A percentile compares a stretch with the other conserved stretches of the same genome.
Conservation (phyloP, 306 rosid species). For the Lithocarpus polystachyus region DNA sequence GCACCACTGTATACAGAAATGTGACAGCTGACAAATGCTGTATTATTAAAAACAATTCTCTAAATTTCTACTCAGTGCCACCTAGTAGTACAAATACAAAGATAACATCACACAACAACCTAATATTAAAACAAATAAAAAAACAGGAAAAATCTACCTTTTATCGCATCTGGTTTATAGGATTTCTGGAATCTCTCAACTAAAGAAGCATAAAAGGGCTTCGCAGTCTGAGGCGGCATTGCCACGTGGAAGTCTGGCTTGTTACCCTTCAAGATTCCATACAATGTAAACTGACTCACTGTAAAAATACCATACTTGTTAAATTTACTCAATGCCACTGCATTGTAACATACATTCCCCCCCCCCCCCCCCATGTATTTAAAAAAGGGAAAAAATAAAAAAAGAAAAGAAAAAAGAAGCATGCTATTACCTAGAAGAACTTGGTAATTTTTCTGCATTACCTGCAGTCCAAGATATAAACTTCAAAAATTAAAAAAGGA, state of each 20-base stretch:
- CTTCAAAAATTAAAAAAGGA: neutral
- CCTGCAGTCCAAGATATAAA: conserved; percentile 34
- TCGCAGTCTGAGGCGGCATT: conserved; percentile 80
- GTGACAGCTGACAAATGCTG: too few species aligned
- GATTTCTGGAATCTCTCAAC: conserved; percentile 65
- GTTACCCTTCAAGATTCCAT: conserved; percentile 83
- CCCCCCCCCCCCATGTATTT: neutral
- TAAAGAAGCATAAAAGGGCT: conserved; percentile 73
- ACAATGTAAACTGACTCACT: conserved; percentile 95
- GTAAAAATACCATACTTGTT: conserved; percentile 22
- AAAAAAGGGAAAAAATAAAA: neutral
- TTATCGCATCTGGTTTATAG: conserved; percentile 59
- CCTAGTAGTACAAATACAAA: neutral
- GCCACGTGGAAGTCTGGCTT: conserved; percentile 96
- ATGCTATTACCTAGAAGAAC: conserved; percentile 57
- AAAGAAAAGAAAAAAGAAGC: neutral
- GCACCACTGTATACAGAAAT: neutral
- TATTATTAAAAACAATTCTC: too few species aligned
- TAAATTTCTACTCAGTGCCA: neutral
- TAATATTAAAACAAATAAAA: neutral
- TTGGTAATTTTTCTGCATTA: conserved; percentile 75
- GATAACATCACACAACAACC: neutral
- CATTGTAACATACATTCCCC: neutral
- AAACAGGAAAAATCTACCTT: conserved; percentile 39
- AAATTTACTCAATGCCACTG: neutral